Base-by-base conservation (phyloP, 2,329 filamentous ascomycete genomes). In the Trichoderma lentiforme region DNA sequence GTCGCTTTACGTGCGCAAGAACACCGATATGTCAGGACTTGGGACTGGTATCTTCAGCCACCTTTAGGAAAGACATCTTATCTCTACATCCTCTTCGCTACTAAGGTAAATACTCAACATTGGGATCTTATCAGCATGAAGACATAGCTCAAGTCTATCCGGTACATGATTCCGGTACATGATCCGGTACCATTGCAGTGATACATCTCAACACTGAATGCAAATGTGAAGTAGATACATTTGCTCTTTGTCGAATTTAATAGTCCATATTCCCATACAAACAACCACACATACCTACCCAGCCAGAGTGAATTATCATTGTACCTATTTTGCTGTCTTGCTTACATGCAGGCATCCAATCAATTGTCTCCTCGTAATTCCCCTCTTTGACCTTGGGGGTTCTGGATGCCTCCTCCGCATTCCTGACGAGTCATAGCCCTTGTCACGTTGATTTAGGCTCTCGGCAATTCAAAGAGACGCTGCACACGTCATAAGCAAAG, bases 361-460 rank as follows among this genome's bases (percentile, higher is more conserved):
- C 30, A 24, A 4, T 60, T 32, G 53, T 26, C 8, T 68, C 53
- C 18, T 47, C 34, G 18, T 32, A 12, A 58, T 58, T 26, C 63
- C 65, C 65, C 65, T 68, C 65, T 32, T 67, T 28, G 18, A 4
- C 9, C n/a, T 51, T 51, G 43, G 43, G 43, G 15, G 6, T 26
- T 5, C 6, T n/a, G 47, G 28, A 34, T 4, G 14, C n/a, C 63
- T 47, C 34, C 60, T 66, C 63, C 28, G 34, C 66, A 69, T 21
- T 43, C 39, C 32, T 18, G 28, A 60, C 66, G 39, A 69, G 56
- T 69, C 65, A 69, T 34, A 47, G 21, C 56, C 65, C 65, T 51
- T 18, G 65, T 61, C 66, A 69, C 28, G 14, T 24, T 39, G 65
- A 53, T 60, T 57, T 43, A 43, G 53, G 53, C 36, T 61, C 56